A percentile compares a stretch with the other conserved stretches of the same genome.
phyloP scores from a whole-genome alignment of 129 eudicot genomes.

The Saposhnikovia divaricata region DNA sequence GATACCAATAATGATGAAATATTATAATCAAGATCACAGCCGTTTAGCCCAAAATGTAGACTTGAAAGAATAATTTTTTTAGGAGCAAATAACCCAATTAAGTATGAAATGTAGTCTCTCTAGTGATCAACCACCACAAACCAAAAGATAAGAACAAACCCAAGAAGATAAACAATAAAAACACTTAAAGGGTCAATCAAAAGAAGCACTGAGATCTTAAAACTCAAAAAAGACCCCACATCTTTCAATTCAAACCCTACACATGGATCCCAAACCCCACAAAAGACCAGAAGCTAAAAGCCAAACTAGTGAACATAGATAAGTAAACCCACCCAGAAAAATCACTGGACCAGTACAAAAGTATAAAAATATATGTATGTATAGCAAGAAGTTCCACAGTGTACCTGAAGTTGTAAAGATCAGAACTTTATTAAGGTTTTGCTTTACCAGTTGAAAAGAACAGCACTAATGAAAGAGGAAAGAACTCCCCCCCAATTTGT shows the following conservation, averaged over 20 bases:
- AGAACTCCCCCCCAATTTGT: conserved; percentile 27
- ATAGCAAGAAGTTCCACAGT: conserved; percentile 19
- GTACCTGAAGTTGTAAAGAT: conserved; percentile 54
- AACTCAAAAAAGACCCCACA: conserved; percentile 40
- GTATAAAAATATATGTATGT: conserved; percentile 16
- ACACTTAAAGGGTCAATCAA: conserved; percentile 29
- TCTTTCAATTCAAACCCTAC: conserved; percentile 39
- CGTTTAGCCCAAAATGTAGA: conserved; percentile 6
- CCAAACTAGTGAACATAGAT: conserved; percentile 25
- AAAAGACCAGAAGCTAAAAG: conserved; percentile 40
- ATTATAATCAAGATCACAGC: conserved; percentile 2
- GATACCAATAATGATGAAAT: neutral
- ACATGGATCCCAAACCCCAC: conserved; percentile 41
- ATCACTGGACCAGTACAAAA: conserved; percentile 28
- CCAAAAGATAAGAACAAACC: conserved; percentile 46
- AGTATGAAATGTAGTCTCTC: conserved; percentile 24
- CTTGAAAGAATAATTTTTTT: neutral
- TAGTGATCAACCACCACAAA: conserved; percentile 37
- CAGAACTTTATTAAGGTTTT: conserved; percentile 35
- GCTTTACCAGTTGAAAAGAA: conserved; percentile 18
- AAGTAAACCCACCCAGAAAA: conserved; percentile 44
- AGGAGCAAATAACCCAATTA: conserved; percentile 13
- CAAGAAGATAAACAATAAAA: conserved; percentile 21
- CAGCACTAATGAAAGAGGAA: conserved; percentile 19
- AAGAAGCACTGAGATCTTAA: conserved; percentile 70